Conservation (phyloP, 2,329 filamentous ascomycete species). For the Boeremia lycopersici region DNA sequence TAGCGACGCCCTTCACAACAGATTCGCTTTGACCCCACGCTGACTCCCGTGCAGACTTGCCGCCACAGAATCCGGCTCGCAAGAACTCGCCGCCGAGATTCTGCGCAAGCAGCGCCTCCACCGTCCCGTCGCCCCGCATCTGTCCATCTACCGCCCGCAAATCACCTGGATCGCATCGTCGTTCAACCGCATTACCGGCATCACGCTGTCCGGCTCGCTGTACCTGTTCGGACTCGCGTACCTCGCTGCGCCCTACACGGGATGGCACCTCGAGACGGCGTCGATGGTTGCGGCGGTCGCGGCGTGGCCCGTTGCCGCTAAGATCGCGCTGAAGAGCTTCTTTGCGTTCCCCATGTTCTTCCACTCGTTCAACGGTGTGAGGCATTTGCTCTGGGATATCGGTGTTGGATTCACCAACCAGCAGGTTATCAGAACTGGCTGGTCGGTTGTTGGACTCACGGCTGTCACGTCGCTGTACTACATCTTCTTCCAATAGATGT, state of each 20-base stretch:
- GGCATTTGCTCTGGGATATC: constrained; percentile 74
- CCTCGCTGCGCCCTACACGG: constrained; percentile 77
- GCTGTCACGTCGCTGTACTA: constrained; percentile 48
- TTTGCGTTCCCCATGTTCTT: constrained; percentile 71
- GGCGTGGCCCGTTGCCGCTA: constrained; percentile 63
- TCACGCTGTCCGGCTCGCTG: constrained; percentile 70
- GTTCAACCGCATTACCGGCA: constrained; percentile 85
- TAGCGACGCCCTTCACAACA: neutral
- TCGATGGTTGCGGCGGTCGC: constrained; percentile 69
- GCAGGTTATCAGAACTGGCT: constrained; percentile 69
- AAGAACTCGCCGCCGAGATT: constrained; percentile 63
- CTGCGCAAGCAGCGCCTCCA: constrained; percentile 80
- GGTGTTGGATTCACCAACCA: constrained; percentile 67
- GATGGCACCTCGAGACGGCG: constrained; percentile 70
- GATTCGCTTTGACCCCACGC: constrained; percentile 1
- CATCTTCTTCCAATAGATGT: constrained; percentile 29
- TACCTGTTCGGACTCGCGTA: constrained; percentile 84
- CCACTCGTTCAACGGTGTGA: constrained; percentile 71
- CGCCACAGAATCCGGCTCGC: constrained; percentile 64
- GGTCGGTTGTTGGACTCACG: constrained; percentile 65
- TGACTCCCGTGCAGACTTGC: constrained; percentile 47
- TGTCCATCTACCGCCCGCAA: constrained; percentile 82
- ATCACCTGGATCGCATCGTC: constrained; percentile 82
- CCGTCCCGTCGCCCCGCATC: constrained; percentile 84
- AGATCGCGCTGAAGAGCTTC: constrained; percentile 64